phyloP scores from a whole-genome alignment of 75 land plant species.

The Ceratopteris richardii region DNA sequence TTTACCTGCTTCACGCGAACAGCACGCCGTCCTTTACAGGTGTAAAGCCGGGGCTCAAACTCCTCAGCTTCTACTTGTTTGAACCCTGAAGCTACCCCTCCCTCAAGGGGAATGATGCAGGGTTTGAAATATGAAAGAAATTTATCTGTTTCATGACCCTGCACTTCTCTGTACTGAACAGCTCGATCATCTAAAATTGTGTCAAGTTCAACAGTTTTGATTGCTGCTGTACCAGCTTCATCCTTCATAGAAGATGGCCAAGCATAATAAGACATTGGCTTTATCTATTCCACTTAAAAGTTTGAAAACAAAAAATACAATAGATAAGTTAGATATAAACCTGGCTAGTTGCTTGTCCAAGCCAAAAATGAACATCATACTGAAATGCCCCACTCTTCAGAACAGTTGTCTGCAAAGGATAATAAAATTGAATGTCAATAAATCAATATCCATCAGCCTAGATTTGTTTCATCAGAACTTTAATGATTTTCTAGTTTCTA shows the following conservation, averaged over 20 bases:
- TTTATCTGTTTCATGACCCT: slow-evolving; percentile 87
- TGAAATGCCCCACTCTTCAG: slow-evolving; percentile 80
- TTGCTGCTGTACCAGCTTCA: slow-evolving; percentile 97
- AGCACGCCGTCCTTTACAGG: slow-evolving; percentile 84
- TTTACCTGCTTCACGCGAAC: slow-evolving; percentile 90
- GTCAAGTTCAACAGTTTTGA: slow-evolving; percentile 94
- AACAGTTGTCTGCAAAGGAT: slow-evolving; percentile 79
- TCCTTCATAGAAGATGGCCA: slow-evolving; percentile 38
- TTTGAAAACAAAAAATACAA: not conserved
- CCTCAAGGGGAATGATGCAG: slow-evolving; percentile 90
- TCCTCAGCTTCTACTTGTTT: slow-evolving; percentile 60
- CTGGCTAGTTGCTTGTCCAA: slow-evolving; percentile 92
- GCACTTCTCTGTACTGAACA: slow-evolving; percentile 94
- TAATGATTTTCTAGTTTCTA: no score
- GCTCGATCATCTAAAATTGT: slow-evolving; percentile 98
- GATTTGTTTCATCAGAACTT: no score
- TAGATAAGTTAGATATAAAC: slow-evolving; percentile 19
- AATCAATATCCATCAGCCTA: no score
- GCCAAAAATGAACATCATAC: slow-evolving; percentile 96
- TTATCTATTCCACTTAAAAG: no score
- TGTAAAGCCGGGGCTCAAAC: slow-evolving; percentile 65
- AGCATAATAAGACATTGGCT: not conserved
- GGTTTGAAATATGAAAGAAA: slow-evolving; percentile 94
- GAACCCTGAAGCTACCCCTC: slow-evolving; percentile 90
- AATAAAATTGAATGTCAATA: not conserved